Percentiles rank a stretch among this genome's conserved stretches.
These are phyloP conservation scores for Solidago caesia DNA, from an alignment of 129 eudicot genomes.

Conservation along the genomic window DNA sequence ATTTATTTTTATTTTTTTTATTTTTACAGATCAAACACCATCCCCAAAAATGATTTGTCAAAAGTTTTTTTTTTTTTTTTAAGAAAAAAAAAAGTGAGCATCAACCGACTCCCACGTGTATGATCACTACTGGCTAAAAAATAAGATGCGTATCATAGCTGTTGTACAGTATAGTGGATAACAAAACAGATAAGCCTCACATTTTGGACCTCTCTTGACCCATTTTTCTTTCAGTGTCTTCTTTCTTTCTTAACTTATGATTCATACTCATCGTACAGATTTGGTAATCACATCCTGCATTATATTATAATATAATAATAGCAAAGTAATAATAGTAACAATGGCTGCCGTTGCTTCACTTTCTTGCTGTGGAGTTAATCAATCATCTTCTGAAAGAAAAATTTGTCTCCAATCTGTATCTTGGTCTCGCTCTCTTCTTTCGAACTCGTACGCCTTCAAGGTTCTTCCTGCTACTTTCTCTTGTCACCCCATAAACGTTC, in stretches of 20 bases:
- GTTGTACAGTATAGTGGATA: conserved; percentile 14
- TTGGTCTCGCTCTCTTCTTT: conserved; percentile 27
- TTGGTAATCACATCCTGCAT: background rate
- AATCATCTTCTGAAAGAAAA: conserved; percentile 52
- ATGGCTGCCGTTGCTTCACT: conserved; percentile 68
- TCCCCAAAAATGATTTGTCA: too few species aligned
- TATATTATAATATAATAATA: background rate
- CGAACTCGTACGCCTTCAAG: conserved; percentile 41
- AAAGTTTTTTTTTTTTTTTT: background rate
- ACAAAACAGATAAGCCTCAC: conserved; percentile 43
- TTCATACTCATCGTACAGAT: background rate
- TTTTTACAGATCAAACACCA: too few species aligned
- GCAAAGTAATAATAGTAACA: background rate
- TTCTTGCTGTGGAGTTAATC: conserved; percentile 46
- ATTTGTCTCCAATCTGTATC: conserved; percentile 5
- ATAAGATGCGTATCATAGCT: conserved; percentile 10
- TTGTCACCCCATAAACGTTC: conserved; percentile 30
- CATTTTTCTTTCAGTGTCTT: conserved; percentile 11
- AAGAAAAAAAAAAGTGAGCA: conserved; percentile 23
- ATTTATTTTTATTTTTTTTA: too few species aligned
- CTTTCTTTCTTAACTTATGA: conserved; percentile 4
- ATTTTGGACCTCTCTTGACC: conserved; percentile 33
- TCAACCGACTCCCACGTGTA: conserved; percentile 30
- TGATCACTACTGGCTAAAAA: conserved; percentile 25
- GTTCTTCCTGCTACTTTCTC: conserved; percentile 36